A percentile compares a stretch with the other conserved stretches of the same genome.
Evolutionary conservation across 2,329 filamentous ascomycete species (phyloP).

Genomic region (Neonectria punicea): DNA sequence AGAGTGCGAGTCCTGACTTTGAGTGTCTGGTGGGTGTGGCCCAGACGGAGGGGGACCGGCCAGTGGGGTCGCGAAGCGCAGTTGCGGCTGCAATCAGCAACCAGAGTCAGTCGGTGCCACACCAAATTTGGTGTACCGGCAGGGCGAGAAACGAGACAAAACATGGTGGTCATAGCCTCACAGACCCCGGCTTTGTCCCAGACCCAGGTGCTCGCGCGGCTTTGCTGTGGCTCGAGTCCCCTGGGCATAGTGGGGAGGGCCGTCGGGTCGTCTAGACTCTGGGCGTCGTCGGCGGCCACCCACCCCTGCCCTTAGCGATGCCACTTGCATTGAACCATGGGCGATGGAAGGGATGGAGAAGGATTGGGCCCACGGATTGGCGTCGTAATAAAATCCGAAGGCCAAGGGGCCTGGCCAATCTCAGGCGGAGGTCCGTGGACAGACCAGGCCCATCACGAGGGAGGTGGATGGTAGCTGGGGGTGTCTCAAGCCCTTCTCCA

Average conservation of each 20-base stretch:
- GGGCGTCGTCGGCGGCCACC: slow-evolving; percentile 25
- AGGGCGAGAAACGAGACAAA: slow-evolving; percentile 40
- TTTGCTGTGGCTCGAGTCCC: slow-evolving; percentile 27
- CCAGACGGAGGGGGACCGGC: slow-evolving; percentile 16
- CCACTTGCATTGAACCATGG: slow-evolving; percentile 34
- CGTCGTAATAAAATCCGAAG: slow-evolving; percentile 32
- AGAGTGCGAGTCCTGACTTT: slow-evolving; percentile 24
- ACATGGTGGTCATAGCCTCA: slow-evolving; percentile 31
- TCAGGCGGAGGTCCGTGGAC: slow-evolving; percentile 9
- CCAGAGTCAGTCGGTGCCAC: slow-evolving; percentile 29
- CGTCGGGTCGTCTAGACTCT: slow-evolving; percentile 41
- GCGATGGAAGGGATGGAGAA: slow-evolving; percentile 47
- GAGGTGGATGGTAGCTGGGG: neutral
- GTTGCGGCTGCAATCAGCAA: slow-evolving; percentile 28
- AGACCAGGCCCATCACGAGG: slow-evolving; percentile 8
- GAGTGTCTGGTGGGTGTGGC: slow-evolving; percentile 23
- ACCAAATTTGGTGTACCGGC: slow-evolving; percentile 37
- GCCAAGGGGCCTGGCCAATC: slow-evolving; percentile 29
- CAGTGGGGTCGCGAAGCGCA: slow-evolving; percentile 22
- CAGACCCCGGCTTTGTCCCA: slow-evolving; percentile 32
- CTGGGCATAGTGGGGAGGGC: slow-evolving; percentile 27
- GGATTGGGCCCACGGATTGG: slow-evolving; percentile 39
- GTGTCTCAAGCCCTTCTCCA: slow-evolving; percentile 8
- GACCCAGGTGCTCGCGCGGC: slow-evolving; percentile 40
- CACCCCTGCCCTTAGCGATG: slow-evolving; percentile 43